Evolutionary conservation across 139 green algal genomes (phyloP).

Genomic region (Chlamydomonas incerta): DNA sequence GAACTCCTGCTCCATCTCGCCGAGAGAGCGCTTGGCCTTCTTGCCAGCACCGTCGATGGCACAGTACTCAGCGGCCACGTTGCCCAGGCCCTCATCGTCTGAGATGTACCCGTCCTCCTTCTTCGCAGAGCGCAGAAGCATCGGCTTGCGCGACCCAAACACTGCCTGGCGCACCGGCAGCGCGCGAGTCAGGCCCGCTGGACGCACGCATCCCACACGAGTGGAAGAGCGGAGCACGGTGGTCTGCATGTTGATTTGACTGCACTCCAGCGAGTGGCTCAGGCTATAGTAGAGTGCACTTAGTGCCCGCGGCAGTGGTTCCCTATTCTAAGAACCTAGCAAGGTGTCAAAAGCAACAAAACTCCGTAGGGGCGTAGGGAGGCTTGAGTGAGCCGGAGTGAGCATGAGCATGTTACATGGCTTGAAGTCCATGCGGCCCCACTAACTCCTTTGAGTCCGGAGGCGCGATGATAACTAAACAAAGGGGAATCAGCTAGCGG

Average conservation of each 20-base stretch:
- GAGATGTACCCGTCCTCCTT: neutral
- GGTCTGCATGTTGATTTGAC: neutral
- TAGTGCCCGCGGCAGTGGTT: too few species aligned
- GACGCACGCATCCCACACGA: neutral
- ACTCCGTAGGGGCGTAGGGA: too few species aligned
- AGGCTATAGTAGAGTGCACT: too few species aligned
- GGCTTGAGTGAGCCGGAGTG: too few species aligned
- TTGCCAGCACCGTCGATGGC: constrained; percentile 58
- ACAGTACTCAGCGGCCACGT: constrained; percentile 62
- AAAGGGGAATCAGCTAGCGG: too few species aligned
- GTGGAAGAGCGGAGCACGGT: constrained; percentile 13
- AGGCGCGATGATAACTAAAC: too few species aligned
- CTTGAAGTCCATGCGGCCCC: too few species aligned
- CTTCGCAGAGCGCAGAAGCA: neutral
- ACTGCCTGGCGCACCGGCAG: neutral
- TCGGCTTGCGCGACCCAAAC: constrained; percentile 28
- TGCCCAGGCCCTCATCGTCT: constrained; percentile 45
- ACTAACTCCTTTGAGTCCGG: too few species aligned
- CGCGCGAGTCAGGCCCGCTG: neutral
- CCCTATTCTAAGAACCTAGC: too few species aligned
- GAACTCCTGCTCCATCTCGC: constrained; percentile 91
- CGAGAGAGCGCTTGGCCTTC: constrained; percentile 67
- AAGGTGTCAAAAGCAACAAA: too few species aligned
- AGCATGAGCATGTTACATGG: too few species aligned
- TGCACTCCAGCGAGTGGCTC: neutral